These are phyloP conservation scores for Zizania palustris DNA, from an alignment of 202 grass and related monocot genomes.

Conservation along the genomic window DNA sequence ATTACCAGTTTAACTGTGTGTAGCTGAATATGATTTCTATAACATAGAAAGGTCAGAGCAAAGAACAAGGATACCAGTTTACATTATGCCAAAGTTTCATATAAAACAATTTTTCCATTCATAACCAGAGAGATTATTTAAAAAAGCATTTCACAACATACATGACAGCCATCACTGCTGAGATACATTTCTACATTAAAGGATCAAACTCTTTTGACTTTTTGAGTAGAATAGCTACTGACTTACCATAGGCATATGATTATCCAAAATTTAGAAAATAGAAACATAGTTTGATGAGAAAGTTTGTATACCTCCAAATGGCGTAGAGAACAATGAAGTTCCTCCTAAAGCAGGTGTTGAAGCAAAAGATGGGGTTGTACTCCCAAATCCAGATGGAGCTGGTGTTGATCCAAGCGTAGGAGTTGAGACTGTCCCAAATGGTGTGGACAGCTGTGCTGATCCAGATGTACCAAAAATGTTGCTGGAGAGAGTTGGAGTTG, in stretches of 20 bases:
- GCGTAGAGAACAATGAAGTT: conserved; percentile 70
- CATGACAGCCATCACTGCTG: no score
- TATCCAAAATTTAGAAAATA: conserved; percentile 21
- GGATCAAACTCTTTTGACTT: conserved; percentile 1
- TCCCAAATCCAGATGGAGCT: conserved; percentile 67
- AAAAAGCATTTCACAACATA: conserved; percentile 14
- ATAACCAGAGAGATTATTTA: conserved; percentile 10
- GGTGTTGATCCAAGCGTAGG: conserved; percentile 62
- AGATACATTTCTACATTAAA: background rate
- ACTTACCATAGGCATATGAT: background rate
- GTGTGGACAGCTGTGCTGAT: conserved; percentile 63
- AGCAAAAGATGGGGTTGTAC: conserved; percentile 54
- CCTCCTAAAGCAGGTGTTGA: conserved; percentile 53
- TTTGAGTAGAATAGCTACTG: background rate
- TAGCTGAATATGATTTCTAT: no score
- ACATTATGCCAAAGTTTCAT: no score
- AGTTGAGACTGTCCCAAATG: conserved; percentile 78
- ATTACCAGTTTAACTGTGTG: no score
- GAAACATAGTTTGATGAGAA: background rate
- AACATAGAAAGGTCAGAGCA: no score
- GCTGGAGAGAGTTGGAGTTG: conserved; percentile 50
- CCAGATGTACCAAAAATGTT: conserved; percentile 62
- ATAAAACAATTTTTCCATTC: background rate
- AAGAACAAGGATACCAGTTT: no score
- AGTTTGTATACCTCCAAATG: conserved; percentile 61